A percentile compares a stretch with the other conserved stretches of the same genome.
Conservation (phyloP, 1,284 basidiomycete species). For the Ganoderma multipileum region DNA sequence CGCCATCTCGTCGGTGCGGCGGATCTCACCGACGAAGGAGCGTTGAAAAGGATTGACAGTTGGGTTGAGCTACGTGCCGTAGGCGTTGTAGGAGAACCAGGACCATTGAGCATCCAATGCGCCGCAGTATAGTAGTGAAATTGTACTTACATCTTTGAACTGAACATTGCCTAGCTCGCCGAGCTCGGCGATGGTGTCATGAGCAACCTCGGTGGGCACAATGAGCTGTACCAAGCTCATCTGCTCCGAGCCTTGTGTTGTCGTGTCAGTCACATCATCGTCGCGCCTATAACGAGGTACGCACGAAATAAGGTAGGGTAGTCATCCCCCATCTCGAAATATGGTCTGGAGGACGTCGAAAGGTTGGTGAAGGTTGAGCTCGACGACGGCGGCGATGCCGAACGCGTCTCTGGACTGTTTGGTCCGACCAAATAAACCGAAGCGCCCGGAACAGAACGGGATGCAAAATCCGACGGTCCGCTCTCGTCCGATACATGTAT, state of each 20-base stretch:
- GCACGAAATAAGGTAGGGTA: slow-evolving; percentile 88
- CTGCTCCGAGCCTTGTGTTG: slow-evolving; percentile 81
- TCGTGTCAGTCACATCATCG: slow-evolving; percentile 25
- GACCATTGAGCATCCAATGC: slow-evolving; percentile 15
- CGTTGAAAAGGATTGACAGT: slow-evolving; percentile 98
- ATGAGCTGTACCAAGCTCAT: slow-evolving; percentile 99
- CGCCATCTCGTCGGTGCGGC: slow-evolving; percentile 95
- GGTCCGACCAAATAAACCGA: slow-evolving; percentile 15
- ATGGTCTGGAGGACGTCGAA: slow-evolving; percentile 24
- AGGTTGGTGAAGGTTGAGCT: slow-evolving; percentile 8
- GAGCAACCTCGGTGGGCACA: slow-evolving; percentile 96
- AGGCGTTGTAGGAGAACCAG: background rate
- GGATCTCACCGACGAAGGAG: slow-evolving; percentile 95
- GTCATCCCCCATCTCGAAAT: slow-evolving; percentile 65
- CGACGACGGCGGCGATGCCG: slow-evolving; percentile 15
- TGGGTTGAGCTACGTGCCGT: slow-evolving; percentile 83
- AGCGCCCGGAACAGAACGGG: background rate
- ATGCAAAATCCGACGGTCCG: background rate
- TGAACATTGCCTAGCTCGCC: slow-evolving; percentile 96
- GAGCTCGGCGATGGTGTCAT: slow-evolving; percentile 94
- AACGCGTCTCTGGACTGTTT: slow-evolving; percentile 17
- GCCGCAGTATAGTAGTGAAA: background rate
- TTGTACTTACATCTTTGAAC: slow-evolving; percentile 90
- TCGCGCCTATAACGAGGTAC: slow-evolving; percentile 38
- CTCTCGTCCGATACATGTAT: background rate